phyloP scores from a whole-genome alignment of 164 flowering plant species.

The Umbilicus rupestris region DNA sequence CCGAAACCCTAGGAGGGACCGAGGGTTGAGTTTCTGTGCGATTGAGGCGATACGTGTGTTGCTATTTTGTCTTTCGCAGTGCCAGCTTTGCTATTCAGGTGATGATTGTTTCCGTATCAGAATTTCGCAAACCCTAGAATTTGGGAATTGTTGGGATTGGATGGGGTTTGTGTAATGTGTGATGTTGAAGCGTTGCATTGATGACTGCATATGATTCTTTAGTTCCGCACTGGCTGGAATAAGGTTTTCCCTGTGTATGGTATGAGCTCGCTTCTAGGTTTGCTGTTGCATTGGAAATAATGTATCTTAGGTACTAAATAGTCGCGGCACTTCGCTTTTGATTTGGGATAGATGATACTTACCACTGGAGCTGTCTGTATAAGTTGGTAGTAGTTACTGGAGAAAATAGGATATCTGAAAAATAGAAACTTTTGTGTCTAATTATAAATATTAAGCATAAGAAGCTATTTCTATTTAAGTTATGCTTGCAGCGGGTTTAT shows the following conservation, averaged over 20 bases:
- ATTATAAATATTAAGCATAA: no score
- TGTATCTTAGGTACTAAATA: not conserved
- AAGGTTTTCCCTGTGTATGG: not conserved
- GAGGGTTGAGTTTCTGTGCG: not conserved
- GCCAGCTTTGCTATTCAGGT: conserved; percentile 3
- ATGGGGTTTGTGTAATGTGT: not conserved
- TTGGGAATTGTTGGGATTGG: not conserved
- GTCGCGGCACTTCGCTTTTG: no score
- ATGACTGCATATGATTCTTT: not conserved
- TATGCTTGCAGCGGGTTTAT: not conserved
- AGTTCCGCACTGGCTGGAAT: not conserved
- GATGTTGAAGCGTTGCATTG: not conserved
- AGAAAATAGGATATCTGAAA: not conserved
- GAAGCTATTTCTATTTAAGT: not conserved
- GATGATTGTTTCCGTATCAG: not conserved
- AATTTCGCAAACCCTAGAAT: not conserved
- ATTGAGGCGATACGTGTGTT: not conserved
- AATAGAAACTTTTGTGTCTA: not conserved
- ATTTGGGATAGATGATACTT: not conserved
- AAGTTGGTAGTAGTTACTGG: not conserved
- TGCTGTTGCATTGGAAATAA: not conserved
- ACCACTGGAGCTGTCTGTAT: not conserved
- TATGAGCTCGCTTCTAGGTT: not conserved
- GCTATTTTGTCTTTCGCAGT: not conserved
- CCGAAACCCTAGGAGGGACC: not conserved